These are phyloP conservation scores for Talaromyces stipitatus DNA, from an alignment of 495 filamentous ascomycete genomes.

Conservation along the genomic window DNA sequence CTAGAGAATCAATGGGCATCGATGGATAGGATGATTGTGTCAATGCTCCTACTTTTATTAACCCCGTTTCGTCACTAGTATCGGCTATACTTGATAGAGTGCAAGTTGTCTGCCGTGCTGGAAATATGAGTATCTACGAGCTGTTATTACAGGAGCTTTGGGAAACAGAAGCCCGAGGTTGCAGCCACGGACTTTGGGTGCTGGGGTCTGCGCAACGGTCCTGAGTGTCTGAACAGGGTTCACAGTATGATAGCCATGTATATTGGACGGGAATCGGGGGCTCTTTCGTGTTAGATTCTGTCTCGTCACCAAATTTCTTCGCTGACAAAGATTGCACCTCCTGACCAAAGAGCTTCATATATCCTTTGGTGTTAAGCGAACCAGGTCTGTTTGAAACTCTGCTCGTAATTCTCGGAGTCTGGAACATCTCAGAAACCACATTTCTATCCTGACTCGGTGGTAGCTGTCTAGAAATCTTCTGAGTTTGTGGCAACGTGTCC, in stretches of 20 bases:
- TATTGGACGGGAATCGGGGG: neutral
- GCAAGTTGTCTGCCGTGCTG: too few species aligned
- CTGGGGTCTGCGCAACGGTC: neutral
- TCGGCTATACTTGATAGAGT: too few species aligned
- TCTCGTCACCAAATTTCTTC: neutral
- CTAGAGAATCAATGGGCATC: too few species aligned
- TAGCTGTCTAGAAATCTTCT: slow-evolving; percentile 1
- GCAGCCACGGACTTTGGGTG: neutral
- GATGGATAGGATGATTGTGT: too few species aligned
- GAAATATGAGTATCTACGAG: too few species aligned
- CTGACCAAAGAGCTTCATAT: neutral
- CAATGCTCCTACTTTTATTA: too few species aligned
- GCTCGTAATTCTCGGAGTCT: neutral
- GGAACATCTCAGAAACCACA: neutral
- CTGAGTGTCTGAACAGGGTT: neutral
- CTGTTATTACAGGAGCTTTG: neutral
- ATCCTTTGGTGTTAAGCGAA: too few species aligned
- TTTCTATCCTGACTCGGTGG: neutral
- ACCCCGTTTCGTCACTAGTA: too few species aligned
- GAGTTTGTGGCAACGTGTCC: slow-evolving; percentile 3
- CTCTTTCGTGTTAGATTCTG: neutral
- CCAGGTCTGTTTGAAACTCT: neutral
- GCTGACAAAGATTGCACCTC: neutral
- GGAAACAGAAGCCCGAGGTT: neutral
- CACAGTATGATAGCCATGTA: neutral